These are phyloP conservation scores for Volvox carteri DNA, from an alignment of 163 green algal genomes.

Conservation along the genomic window DNA sequence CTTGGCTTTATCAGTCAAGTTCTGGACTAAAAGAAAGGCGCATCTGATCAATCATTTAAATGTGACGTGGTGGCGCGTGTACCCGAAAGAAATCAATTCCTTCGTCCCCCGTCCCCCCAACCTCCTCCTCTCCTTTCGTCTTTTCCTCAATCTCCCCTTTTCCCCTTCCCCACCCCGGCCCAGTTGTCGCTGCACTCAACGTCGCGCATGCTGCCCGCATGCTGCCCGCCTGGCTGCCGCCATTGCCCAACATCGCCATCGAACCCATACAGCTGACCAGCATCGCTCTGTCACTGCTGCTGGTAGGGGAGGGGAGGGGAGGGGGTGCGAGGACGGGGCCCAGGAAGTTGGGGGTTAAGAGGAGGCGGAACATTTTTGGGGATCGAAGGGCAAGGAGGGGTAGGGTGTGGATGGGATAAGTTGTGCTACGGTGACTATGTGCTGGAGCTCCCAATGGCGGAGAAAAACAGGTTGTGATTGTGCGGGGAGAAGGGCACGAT, in stretches of 20 bases:
- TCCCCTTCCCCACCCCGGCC: not conserved
- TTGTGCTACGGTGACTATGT: too few relatives aligned
- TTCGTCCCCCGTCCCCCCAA: not conserved
- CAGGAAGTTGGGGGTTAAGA: too few relatives aligned
- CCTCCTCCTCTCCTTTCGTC: not conserved
- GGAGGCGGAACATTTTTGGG: too few relatives aligned
- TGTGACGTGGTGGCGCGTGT: not conserved
- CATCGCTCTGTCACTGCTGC: constrained; percentile 86
- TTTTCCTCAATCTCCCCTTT: not conserved
- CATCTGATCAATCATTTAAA: not conserved
- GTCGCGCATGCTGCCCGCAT: constrained; percentile 10
- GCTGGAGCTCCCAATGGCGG: too few relatives aligned
- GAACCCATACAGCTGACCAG: constrained; percentile 78
- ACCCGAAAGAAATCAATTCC: not conserved
- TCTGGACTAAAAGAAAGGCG: not conserved
- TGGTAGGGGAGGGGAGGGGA: constrained; percentile 69
- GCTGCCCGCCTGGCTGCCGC: constrained; percentile 59
- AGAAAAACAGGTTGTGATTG: too few relatives aligned
- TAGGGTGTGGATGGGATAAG: not conserved
- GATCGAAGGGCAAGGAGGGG: not conserved
- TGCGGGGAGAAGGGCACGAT: too few relatives aligned
- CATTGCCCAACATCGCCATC: constrained; percentile 63
- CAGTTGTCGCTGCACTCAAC: constrained; percentile 53
- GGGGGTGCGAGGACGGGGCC: not conserved
- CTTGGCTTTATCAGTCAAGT: not conserved